These are phyloP conservation scores for Saccharomycopsis babjevae DNA, from an alignment of 805 yeast genomes.

Conservation along the genomic window DNA sequence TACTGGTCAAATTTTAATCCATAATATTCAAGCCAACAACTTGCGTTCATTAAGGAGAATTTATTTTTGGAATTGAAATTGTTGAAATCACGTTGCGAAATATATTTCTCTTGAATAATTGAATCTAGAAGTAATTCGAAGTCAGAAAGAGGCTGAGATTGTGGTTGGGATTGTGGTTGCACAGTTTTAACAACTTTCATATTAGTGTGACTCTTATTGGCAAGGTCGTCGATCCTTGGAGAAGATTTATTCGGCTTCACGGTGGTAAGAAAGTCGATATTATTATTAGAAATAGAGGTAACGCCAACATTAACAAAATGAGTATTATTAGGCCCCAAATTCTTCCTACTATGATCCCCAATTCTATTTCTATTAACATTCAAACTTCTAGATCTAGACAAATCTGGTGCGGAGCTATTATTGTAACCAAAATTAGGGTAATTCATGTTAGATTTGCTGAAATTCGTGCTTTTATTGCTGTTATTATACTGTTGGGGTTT, in stretches of 20 bases:
- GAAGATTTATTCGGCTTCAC: neutral
- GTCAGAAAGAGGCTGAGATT: neutral
- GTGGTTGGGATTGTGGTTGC: neutral
- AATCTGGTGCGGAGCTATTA: neutral
- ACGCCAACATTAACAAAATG: neutral
- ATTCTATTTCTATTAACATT: constrained; percentile 1
- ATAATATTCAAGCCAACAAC: constrained; percentile 15
- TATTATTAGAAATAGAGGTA: neutral
- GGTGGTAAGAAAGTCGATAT: too few species aligned
- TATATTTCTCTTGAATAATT: constrained; percentile 10
- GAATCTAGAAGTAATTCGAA: constrained; percentile 9
- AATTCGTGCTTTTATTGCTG: neutral
- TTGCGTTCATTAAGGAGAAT: constrained; percentile 7
- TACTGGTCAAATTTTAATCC: constrained; percentile 6
- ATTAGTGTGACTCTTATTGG: neutral
- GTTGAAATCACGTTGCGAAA: constrained; percentile 5
- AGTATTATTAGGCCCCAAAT: neutral
- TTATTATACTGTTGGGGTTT: neutral
- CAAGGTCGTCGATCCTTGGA: neutral
- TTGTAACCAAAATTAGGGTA: neutral
- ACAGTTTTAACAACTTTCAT: neutral
- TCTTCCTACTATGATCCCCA: neutral
- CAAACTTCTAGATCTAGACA: neutral
- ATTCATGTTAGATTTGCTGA: neutral
- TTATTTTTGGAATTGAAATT: constrained; percentile 2